Conservation (phyloP, 2,329 filamentous ascomycete species). For the Nothophaeocryptopus gaeumannii region DNA sequence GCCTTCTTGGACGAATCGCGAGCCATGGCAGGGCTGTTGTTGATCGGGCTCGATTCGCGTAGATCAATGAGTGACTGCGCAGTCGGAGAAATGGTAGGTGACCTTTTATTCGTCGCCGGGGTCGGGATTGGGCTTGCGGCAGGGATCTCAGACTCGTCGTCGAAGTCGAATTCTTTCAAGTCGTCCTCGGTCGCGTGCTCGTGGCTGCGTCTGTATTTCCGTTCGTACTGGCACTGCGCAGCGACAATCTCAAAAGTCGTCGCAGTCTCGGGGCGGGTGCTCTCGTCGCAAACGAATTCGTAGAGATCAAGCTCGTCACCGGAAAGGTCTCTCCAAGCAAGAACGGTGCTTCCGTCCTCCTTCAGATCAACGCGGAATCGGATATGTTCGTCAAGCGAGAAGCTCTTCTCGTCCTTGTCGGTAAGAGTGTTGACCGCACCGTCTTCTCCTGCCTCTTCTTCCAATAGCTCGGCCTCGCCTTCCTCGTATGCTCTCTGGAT, state of each 20-base stretch:
- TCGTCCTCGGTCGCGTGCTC: constrained; percentile 79
- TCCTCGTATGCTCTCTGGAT: constrained; percentile 96
- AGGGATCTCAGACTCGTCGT: constrained; percentile 59
- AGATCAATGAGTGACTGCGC: constrained; percentile 32
- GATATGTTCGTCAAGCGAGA: constrained; percentile 87
- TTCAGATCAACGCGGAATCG: constrained; percentile 82
- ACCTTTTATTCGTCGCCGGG: constrained; percentile 37
- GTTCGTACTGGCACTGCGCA: constrained; percentile 94
- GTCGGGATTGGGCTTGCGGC: constrained; percentile 57
- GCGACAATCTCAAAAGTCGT: constrained; percentile 78
- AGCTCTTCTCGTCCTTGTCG: constrained; percentile 97
- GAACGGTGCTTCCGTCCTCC: constrained; percentile 75
- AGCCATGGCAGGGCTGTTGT: constrained; percentile 28
- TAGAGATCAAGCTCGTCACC: constrained; percentile 94
- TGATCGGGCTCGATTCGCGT: constrained; percentile 24
- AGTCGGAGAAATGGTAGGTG: constrained; percentile 34
- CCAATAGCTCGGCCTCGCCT: constrained; percentile 87
- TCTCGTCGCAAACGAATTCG: constrained; percentile 90
- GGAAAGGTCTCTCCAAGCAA: constrained; percentile 93
- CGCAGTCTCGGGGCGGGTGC: constrained; percentile 67
- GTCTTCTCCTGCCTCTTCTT: constrained; percentile 78
- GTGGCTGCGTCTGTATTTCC: constrained; percentile 80
- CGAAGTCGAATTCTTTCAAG: constrained; percentile 77
- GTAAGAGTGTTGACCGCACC: constrained; percentile 64
- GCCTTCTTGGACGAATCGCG: constrained; percentile 31